A percentile compares a stretch with the other conserved stretches of the same genome.
phyloP scores from a whole-genome alignment of 2,329 filamentous ascomycete genomes.

The Ascochyta koolunga region DNA sequence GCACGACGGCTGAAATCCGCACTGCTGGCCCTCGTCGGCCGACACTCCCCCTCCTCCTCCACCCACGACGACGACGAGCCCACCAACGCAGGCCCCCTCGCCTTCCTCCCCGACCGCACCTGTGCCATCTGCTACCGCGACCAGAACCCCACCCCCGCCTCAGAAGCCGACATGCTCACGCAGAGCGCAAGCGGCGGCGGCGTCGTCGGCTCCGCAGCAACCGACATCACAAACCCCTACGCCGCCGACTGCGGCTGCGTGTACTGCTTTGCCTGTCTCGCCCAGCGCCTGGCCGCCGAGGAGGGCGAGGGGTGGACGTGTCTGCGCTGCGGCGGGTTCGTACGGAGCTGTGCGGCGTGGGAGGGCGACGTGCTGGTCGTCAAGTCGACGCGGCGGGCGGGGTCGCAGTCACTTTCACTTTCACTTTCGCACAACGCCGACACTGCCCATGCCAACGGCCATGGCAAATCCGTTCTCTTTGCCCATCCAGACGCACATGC shows the following conservation, averaged over 20 bases:
- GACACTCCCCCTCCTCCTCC: conserved; percentile 45
- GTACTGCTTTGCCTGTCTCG: conserved; percentile 96
- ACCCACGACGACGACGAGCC: conserved; percentile 55
- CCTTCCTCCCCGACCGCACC: conserved; percentile 88
- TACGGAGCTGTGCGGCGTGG: conserved; percentile 91
- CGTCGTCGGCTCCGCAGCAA: conserved; percentile 84
- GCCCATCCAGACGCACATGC: conserved; percentile 14
- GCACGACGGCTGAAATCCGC: conserved; percentile 77
- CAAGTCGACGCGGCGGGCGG: too few species aligned
- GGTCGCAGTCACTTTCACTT: too few species aligned
- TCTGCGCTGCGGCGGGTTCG: conserved; percentile 81
- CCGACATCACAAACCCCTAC: conserved; percentile 96
- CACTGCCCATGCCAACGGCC: too few species aligned
- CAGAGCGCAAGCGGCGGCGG: conserved; percentile 71
- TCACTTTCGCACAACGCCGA: too few species aligned
- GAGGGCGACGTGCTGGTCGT: conserved; percentile 78
- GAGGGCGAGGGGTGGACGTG: conserved; percentile 95
- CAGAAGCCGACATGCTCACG: conserved; percentile 67
- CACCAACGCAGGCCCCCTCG: conserved; percentile 69
- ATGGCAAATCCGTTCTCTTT: conserved; percentile 29
- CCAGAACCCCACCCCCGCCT: conserved; percentile 72
- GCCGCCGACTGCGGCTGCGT: conserved; percentile 88
- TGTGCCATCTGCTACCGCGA: conserved; percentile 98
- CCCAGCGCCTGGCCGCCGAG: conserved; percentile 85
- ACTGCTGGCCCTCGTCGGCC: conserved; percentile 57